Conservation (phyloP, 1,284 basidiomycete genomes). For the Moesziomyces antarcticus region DNA sequence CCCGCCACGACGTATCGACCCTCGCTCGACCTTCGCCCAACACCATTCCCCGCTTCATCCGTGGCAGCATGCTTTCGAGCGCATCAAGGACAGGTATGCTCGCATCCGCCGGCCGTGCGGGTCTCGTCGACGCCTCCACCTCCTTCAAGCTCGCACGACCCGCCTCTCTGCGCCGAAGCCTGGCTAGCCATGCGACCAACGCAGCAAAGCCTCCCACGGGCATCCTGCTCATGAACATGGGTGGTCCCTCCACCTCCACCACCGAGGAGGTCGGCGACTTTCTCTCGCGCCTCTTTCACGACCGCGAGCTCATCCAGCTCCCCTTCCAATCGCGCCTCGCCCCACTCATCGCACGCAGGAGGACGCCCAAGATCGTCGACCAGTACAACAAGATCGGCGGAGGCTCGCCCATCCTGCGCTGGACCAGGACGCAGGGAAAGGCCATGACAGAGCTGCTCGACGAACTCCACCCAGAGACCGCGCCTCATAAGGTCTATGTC, state of each 20-base stretch:
- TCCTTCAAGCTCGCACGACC: conserved; percentile 13
- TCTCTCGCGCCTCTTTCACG: conserved; percentile 91
- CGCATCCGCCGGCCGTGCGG: conserved; percentile 14
- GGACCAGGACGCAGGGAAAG: conserved; percentile 88
- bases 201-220: conserved; percentile 71
- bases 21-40: too few species aligned
- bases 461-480: conserved; percentile 88
- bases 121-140: conserved; percentile 6
- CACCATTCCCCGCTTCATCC: not conserved
- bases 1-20: not conserved
- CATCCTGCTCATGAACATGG: conserved; percentile 98
- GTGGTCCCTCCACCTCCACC: conserved; percentile 81
- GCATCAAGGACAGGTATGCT: conserved; percentile 27
- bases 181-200: conserved; percentile 31
- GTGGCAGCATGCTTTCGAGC: conserved; percentile 18
- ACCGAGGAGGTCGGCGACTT: conserved; percentile 73
- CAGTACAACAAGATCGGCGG: conserved; percentile 96
- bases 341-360: conserved; percentile 86
- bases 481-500: conserved; percentile 95
- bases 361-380: conserved; percentile 93
- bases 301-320: conserved; percentile 90
- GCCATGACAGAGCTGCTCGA: conserved; percentile 91
- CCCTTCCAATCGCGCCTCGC: conserved; percentile 90
- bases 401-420: conserved; percentile 94
- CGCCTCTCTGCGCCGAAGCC: conserved; percentile 15